Conservation (phyloP, 306 rosid species). For the Begonia loranthoides region DNA sequence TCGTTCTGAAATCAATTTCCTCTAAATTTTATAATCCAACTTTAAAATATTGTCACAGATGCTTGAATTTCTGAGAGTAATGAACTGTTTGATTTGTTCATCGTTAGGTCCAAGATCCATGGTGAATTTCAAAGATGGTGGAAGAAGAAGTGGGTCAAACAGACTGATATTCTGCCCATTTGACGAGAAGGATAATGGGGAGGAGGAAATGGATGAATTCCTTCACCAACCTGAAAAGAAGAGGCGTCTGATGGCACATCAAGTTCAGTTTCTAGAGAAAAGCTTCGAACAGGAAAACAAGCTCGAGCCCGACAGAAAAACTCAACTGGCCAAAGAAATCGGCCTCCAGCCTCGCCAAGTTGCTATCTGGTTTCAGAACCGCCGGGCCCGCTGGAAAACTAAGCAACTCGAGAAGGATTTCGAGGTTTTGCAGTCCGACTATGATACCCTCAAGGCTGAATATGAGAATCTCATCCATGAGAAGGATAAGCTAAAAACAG, state of each 20-base stretch:
- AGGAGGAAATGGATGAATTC: constrained; percentile 50
- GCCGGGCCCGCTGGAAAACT: constrained; percentile 97
- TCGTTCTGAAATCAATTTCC: too few species aligned
- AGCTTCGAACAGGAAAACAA: constrained; percentile 95
- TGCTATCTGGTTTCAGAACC: constrained; percentile 99
- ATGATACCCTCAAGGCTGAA: constrained; percentile 56
- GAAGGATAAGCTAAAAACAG: constrained; percentile 75
- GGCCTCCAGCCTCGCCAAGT: constrained; percentile 96
- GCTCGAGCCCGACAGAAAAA: constrained; percentile 91
- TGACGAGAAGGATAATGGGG: constrained; percentile 42
- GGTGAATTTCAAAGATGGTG: constrained; percentile 62
- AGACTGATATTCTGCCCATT: constrained; percentile 22
- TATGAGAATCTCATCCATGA: constrained; percentile 57
- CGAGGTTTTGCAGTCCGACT: constrained; percentile 74
- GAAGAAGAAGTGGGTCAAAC: constrained; percentile 27
- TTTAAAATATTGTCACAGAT: too few species aligned
- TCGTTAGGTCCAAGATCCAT: constrained; percentile 54
- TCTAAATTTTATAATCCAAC: too few species aligned
- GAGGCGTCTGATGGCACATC: constrained; percentile 47
- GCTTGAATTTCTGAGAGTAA: neutral
- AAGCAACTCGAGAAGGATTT: constrained; percentile 92
- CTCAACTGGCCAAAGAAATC: constrained; percentile 80
- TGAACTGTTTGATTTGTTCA: neutral
- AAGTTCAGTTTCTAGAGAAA: constrained; percentile 81
- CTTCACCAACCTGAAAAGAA: constrained; percentile 71